Evolutionary conservation across 768 basidiomycete species (phyloP), one percentile per base, ranked within the genome.

Genomic region (Serendipita vermifera): DNA sequence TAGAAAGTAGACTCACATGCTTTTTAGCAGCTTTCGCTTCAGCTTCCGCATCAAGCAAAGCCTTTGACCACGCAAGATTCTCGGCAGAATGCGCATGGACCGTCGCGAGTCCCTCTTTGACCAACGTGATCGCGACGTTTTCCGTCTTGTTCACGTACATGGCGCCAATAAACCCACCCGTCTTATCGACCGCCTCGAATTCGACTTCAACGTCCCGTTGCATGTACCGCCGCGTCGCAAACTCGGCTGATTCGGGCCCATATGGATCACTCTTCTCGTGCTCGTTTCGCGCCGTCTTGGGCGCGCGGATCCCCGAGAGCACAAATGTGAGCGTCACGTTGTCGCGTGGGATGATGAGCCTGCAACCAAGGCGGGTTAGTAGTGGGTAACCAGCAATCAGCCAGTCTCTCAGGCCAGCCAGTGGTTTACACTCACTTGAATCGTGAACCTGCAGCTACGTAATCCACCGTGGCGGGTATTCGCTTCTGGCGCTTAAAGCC

Each of bases 171-270:
- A 94, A 97, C 2, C 96, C 96, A 35, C 94, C 94, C 3, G 85
- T 83, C 70, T 96, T 97, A 73, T 99, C 94, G 14, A 84, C 79
- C 14, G 78, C 77, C 58, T 94, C 89, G 41, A 97, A 82, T 62
- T 89, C 86, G 58, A 98, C 82, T 67, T 99, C 94, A 4, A 90
- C 82, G 64, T 99, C 94, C 27, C 94, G 81, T 67, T 99, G 94
- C 84, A 97, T 84, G 66, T 84, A 92, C 59, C 78, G 77, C 38
- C 81, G 78, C 5, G 78, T 77, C 2, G 89, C 76, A 63, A 87
- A 97, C 35, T 89, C 84, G 3, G 78, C 72, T 3, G 92, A 80
- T 64, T 99, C 94, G 1, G 67, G 63, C 14, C 94, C 96, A 67
- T 75, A 97, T 1, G 92, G 87, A 64, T 99, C 94, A 48, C 82